Percentiles rank a stretch among this genome's conserved stretches.
Evolutionary conservation across 352 stramenopile species (phyloP).

Genomic region (Nothophytophthora sp.): DNA sequence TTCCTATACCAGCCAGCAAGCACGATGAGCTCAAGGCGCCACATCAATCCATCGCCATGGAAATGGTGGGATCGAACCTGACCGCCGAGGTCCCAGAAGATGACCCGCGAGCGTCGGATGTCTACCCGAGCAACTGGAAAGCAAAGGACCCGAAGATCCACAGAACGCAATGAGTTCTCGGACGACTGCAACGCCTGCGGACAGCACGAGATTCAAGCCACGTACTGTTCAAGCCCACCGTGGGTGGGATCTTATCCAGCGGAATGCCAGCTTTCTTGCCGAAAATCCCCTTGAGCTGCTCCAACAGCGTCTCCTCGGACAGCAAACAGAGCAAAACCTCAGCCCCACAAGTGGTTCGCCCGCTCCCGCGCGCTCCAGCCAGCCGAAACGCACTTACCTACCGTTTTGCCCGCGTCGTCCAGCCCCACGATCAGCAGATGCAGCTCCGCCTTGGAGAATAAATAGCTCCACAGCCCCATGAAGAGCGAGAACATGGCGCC

Average conservation of each 20-base stretch:
- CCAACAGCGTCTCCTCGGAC: constrained; percentile 72
- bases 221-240: constrained; percentile 90
- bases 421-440: constrained; percentile 92
- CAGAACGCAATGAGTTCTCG: not conserved
- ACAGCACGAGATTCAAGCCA: not conserved
- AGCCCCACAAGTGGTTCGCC: not conserved
- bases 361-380: not conserved
- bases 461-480: constrained; percentile 77
- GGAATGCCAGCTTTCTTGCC: constrained; percentile 88
- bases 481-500: constrained; percentile 86
- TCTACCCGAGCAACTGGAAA: constrained; percentile 74
- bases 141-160: not conserved
- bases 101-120: constrained; percentile 82
- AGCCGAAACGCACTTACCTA: constrained; percentile 45
- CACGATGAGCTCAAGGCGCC: not conserved
- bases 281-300: constrained; percentile 92
- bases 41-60: not conserved
- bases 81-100: constrained; percentile 93
- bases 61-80: constrained; percentile 40
- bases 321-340: not conserved
- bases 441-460: constrained; percentile 88
- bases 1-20: constrained; percentile 35
- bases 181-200: not conserved
- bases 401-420: constrained; percentile 93
- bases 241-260: constrained; percentile 91